phyloP scores from a whole-genome alignment of 2,329 filamentous ascomycete species.

The Monilinia laxa region DNA sequence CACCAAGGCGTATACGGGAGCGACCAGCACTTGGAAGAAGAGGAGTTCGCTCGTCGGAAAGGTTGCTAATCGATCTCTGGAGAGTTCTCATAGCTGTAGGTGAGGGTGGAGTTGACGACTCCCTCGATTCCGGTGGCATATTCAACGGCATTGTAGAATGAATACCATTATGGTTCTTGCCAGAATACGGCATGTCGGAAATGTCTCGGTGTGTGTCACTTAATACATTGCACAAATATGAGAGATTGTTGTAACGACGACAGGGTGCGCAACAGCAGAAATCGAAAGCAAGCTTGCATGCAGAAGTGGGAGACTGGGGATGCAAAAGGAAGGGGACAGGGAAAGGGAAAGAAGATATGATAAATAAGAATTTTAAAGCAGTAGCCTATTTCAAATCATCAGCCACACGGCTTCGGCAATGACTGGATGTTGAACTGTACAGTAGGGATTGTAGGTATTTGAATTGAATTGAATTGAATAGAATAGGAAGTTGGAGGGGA shows the following conservation, averaged over 20 bases:
- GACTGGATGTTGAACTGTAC: background rate
- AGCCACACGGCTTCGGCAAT: background rate
- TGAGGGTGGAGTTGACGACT: conserved; percentile 21
- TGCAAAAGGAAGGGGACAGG: background rate
- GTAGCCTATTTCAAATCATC: background rate
- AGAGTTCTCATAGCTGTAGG: conserved; percentile 22
- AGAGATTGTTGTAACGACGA: conserved; percentile 1
- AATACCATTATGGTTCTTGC: conserved; percentile 16
- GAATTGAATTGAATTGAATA: conserved; percentile 3
- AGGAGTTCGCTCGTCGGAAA: conserved; percentile 37
- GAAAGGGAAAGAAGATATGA: conserved; percentile 3
- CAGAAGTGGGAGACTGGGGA: background rate
- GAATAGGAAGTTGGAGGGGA: background rate
- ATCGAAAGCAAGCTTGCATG: background rate
- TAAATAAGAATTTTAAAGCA: background rate
- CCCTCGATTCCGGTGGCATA: conserved; percentile 19
- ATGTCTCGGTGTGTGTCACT: conserved; percentile 23
- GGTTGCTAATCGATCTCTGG: conserved; percentile 21
- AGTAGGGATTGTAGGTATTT: conserved; percentile 6
- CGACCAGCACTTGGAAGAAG: conserved; percentile 33
- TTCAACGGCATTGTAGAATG: conserved; percentile 21
- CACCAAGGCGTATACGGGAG: conserved; percentile 36
- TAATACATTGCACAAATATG: conserved; percentile 19
- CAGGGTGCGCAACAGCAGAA: conserved; percentile 2
- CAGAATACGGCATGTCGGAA: conserved; percentile 17